Conservation (phyloP, 352 stramenopile species). For the Phytophthora constricta region DNA sequence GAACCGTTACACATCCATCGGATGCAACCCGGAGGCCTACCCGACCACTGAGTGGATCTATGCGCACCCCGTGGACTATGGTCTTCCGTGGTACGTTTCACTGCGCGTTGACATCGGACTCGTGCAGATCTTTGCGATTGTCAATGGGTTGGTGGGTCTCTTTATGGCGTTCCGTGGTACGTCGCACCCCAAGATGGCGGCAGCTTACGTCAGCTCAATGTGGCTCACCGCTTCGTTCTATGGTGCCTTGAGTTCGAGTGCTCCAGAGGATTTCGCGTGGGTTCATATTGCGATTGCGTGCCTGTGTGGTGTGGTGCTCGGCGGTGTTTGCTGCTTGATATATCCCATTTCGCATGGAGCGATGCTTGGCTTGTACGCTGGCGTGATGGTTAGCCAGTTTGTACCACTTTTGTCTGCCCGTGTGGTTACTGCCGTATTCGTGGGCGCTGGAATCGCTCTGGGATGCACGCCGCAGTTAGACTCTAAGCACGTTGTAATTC, state of each 20-base stretch:
- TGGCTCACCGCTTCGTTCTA: conserved; percentile 77
- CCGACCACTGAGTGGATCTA: conserved; percentile 94
- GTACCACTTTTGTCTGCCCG: conserved; percentile 64
- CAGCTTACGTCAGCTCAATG: conserved; percentile 62
- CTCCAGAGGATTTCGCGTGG: conserved; percentile 62
- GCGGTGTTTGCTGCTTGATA: conserved; percentile 67
- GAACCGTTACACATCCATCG: conserved; percentile 91
- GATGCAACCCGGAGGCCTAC: conserved; percentile 92
- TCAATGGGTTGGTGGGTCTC: conserved; percentile 64
- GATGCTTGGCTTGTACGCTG: conserved; percentile 72
- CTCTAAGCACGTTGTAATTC: conserved; percentile 68
- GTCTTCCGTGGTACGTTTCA: conserved; percentile 84
- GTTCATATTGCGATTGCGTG: conserved; percentile 72
- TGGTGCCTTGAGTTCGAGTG: conserved; percentile 60
- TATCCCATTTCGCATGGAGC: conserved; percentile 63
- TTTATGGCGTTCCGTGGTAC: conserved; percentile 67
- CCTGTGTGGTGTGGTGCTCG: conserved; percentile 77
- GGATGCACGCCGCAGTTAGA: conserved; percentile 46
- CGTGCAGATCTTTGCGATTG: conserved; percentile 53
- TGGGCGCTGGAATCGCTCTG: conserved; percentile 48
- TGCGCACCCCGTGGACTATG: conserved; percentile 84
- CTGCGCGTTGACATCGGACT: conserved; percentile 59
- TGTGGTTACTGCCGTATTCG: conserved; percentile 57
- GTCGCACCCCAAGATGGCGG: conserved; percentile 56
- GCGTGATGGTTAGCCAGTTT: conserved; percentile 71